Base-by-base conservation (phyloP, 495 filamentous ascomycete species). In the Sphaerosporella brunnea region DNA sequence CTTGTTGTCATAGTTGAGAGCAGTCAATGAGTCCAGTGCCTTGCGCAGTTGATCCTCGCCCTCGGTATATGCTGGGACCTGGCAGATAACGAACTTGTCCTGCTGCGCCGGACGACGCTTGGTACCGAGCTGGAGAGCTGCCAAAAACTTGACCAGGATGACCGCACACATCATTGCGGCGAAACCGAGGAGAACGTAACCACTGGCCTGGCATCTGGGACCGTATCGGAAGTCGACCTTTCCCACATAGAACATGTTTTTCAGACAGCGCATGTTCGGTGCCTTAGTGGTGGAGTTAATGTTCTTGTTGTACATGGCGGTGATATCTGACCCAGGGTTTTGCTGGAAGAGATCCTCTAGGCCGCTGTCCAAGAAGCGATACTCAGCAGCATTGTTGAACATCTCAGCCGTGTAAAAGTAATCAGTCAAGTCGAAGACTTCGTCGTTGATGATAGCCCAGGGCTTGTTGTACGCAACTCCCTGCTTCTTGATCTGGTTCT, bases 1-100 rank as follows among this genome's bases (percentile, higher is more conserved):
- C 66, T 96, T 96, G 65, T 99, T 87, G 58, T 99, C 90, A 62
- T 99, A 99, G 46, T 74, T 73, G 86, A 99, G 93, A 50, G 86
- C 75, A 16, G 90, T 86, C 52, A 85, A 82, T 0, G 90, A 96
- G 63, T 99, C 90, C 58, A 99, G 90, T 51, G 88, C 92, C 67
- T 86, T 85, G 47, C 90, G 82, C 9, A 99, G 71, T 24, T 88
- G 94, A 1, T 99, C 90, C 64, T 99, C 90, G 57, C 94, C 90
- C 68, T 99, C 90, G 2, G 90, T 99, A 63, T 99, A 99, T 9
- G 81, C 90, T 2, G 90, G 90, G 26, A 99, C 86, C 64, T 94
- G 92, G 62, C 83, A 92, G 63, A 99, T 96, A 60, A 99, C 69
- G 61, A 99, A 99, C 62, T 96, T 96, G 67, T 99, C 90, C 32